Percentiles rank a stretch among this genome's conserved stretches.
These are phyloP conservation scores for Aspergillus fischeri DNA, from an alignment of 2,329 filamentous ascomycete genomes.

Conservation along the genomic window DNA sequence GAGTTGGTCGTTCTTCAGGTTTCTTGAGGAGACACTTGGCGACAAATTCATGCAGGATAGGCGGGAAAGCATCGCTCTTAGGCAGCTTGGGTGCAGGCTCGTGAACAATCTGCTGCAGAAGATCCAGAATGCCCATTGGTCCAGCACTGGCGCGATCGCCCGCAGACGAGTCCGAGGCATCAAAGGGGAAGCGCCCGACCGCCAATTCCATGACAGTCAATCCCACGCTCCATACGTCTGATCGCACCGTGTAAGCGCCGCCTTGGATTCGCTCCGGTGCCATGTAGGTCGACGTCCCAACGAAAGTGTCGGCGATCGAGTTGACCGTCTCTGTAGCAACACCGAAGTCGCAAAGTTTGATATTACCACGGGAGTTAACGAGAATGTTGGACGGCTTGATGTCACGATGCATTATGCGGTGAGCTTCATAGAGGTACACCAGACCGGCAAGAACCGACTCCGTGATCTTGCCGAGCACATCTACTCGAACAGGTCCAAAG, in stretches of 20 bases:
- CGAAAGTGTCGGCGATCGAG: slow-evolving; percentile 96
- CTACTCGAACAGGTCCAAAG: slow-evolving; percentile 91
- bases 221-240: slow-evolving; percentile 98
- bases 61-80: slow-evolving; percentile 95
- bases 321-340: slow-evolving; percentile 98
- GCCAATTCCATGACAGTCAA: slow-evolving; percentile 94
- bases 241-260: slow-evolving; percentile 95
- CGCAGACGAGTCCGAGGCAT: slow-evolving; percentile 73
- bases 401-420: slow-evolving; percentile 98
- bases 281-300: slow-evolving; percentile 99
- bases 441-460: slow-evolving; percentile 91
- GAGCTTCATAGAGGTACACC: slow-evolving; percentile 89
- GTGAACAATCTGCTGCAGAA: slow-evolving; percentile 95
- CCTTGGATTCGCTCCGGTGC: slow-evolving; percentile 96
- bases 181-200: slow-evolving; percentile 95
- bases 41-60: slow-evolving; percentile 93
- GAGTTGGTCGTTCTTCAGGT: slow-evolving; percentile 82
- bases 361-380: slow-evolving; percentile 87
- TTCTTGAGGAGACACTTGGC: slow-evolving; percentile 92
- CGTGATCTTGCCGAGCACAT: slow-evolving; percentile 95
- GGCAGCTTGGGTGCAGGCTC: slow-evolving; percentile 90
- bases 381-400: slow-evolving; percentile 98
- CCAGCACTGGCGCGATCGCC: slow-evolving; percentile 61
- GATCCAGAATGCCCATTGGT: slow-evolving; percentile 90
- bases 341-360: slow-evolving; percentile 98